Conservation (phyloP, 805 yeast species). For the Metschnikowia hibisci region DNA sequence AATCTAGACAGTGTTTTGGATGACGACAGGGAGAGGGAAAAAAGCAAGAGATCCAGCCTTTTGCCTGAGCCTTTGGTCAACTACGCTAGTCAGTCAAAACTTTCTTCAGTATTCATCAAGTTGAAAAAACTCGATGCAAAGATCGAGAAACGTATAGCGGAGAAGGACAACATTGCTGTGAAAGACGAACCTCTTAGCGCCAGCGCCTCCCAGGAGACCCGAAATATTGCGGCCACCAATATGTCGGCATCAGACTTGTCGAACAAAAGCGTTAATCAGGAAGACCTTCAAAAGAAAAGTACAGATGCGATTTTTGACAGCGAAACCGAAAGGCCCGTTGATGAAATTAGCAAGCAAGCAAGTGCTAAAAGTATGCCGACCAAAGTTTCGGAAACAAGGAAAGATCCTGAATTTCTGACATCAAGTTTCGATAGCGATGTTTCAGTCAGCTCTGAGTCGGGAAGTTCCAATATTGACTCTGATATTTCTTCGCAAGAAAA, state of each 20-base stretch:
- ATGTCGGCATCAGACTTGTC: too few relatives aligned
- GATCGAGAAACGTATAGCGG: constrained; percentile 9
- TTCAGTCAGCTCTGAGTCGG: too few relatives aligned
- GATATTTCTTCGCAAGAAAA: too few relatives aligned
- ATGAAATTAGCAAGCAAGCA: too few relatives aligned
- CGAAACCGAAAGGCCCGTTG: too few relatives aligned
- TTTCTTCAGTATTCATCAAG: constrained; percentile 19
- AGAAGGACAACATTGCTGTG: constrained; percentile 2
- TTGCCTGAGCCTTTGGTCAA: constrained; percentile 16
- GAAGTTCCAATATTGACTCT: too few relatives aligned
- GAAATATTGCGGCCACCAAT: background rate
- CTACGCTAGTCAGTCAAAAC: constrained; percentile 16
- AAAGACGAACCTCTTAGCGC: constrained; percentile 8
- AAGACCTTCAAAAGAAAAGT: background rate
- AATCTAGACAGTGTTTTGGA: constrained; percentile 7
- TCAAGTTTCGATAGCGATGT: too few relatives aligned
- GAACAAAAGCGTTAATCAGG: too few relatives aligned
- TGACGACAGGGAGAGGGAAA: constrained; percentile 9
- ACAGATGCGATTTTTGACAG: too few relatives aligned
- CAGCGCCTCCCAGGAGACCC: background rate
- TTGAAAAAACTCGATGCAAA: constrained; percentile 22
- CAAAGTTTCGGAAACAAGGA: too few relatives aligned
- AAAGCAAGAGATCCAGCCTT: constrained; percentile 8
- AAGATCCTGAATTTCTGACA: too few relatives aligned
- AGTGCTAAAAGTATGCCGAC: too few relatives aligned